Base-by-base conservation (phyloP, 805 yeast genomes). In the Wilhelminamyces savonicus region DNA sequence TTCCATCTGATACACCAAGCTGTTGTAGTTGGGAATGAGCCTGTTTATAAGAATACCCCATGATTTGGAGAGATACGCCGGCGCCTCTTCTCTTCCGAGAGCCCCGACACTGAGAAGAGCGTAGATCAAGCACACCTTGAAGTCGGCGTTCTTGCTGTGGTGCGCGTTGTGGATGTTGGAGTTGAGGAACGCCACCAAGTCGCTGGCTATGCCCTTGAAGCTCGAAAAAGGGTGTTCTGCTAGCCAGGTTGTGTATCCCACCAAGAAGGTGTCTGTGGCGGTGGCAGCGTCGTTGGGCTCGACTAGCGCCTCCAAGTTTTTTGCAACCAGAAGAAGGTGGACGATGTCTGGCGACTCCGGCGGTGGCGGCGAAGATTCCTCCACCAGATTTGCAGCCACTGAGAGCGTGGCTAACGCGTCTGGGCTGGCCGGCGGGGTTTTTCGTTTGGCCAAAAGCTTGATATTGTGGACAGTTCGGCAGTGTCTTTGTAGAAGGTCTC, bases 401-500 rank as follows among this genome's bases (percentile, higher is more conserved):
- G n/a, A 5, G n/a, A 12, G 11, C 11, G 5, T 6, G 13, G 23
- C 13, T 12, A 21, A 11, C 23, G 13, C 11, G n/a, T 7, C 6
- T 7, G 23, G 11, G 23, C n/a, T 7, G 23, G n/a, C 13, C n/a
- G 23, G 11, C 23, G n/a, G 23, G 23, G 6, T 5, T 23, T n/a
- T 12, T 12, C 30, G 5, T 23, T 36, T 32, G 10, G 36, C 24
- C 14, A 27, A 36, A 10, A 42, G 27, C 34, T 47, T 37, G 34
- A 54, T 50, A 31, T 56, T 67, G 52, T 83, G 94, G 10, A 83
- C 92, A 0, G 94, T 84, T 26, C 90, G 59, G 35, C 80, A 71
- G 52, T 83, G 94, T 22, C 94, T 61, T 44, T 82, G 84, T 12
- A 84, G 60, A 26, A 83, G 58, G 48, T 83, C 94, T 42, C 92